phyloP scores from a whole-genome alignment of 2,329 filamentous ascomycete species.

The Exserohilum turcica region DNA sequence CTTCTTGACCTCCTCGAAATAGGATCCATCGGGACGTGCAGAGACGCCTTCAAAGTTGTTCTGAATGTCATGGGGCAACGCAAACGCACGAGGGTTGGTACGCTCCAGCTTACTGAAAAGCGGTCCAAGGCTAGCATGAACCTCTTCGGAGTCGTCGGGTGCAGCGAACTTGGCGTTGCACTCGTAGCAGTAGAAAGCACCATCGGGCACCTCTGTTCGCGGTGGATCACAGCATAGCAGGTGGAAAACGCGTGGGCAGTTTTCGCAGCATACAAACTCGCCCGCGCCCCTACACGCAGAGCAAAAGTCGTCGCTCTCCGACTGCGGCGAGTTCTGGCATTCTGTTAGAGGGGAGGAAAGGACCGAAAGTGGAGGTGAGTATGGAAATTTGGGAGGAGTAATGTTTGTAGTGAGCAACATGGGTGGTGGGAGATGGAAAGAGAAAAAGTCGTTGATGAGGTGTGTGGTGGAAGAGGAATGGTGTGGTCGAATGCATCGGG shows the following conservation, averaged over 20 bases:
- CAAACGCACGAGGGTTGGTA: constrained; percentile 73
- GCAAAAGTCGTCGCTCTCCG: constrained; percentile 86
- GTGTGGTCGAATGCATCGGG: constrained; percentile 51
- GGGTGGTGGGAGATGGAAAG: constrained; percentile 37
- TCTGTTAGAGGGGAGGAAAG: constrained; percentile 49
- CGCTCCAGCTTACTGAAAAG: constrained; percentile 69
- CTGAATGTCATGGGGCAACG: constrained; percentile 71
- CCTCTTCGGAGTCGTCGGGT: constrained; percentile 34
- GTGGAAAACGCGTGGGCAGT: constrained; percentile 88
- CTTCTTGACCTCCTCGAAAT: constrained; percentile 69
- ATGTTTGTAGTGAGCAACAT: constrained; percentile 41
- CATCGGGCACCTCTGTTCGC: constrained; percentile 41
- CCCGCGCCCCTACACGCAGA: constrained; percentile 83
- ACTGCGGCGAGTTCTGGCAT: constrained; percentile 46
- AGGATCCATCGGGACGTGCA: constrained; percentile 77
- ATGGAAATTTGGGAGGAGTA: constrained; percentile 40
- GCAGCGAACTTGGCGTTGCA: constrained; percentile 33
- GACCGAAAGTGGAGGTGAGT: constrained; percentile 43
- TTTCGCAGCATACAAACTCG: constrained; percentile 90
- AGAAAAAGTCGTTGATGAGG: constrained; percentile 37
- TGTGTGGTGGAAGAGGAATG: constrained; percentile 46
- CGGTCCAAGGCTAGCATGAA: constrained; percentile 56
- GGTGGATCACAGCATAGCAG: constrained; percentile 86
- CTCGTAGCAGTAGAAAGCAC: constrained; percentile 75
- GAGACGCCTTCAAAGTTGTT: constrained; percentile 80